phyloP scores from a whole-genome alignment of 768 basidiomycete genomes.

The Leccinum disarticulatum region DNA sequence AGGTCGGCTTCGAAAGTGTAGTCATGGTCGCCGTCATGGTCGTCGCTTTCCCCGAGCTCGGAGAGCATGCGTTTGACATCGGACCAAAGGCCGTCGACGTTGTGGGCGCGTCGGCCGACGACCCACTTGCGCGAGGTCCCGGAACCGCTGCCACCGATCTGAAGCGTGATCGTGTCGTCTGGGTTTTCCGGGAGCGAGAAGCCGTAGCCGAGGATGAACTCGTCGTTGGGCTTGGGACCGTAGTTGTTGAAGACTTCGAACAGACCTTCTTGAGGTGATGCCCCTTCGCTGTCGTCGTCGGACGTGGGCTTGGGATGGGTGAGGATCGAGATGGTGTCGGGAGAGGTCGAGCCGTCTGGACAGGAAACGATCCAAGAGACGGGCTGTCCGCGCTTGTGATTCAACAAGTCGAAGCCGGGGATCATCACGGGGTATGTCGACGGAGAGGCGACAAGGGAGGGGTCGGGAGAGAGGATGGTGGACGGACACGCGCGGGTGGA shows the following conservation, averaged over 20 bases:
- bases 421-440: slow-evolving; percentile 75
- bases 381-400: slow-evolving; percentile 77
- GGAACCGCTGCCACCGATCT: slow-evolving; percentile 59
- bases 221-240: slow-evolving; percentile 86
- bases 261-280: slow-evolving; percentile 34
- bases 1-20: slow-evolving; percentile 59
- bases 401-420: slow-evolving; percentile 84
- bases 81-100: slow-evolving; percentile 61
- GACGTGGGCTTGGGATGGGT: slow-evolving; percentile 35
- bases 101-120: slow-evolving; percentile 54
- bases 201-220: slow-evolving; percentile 89
- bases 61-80: slow-evolving; percentile 41
- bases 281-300: slow-evolving; percentile 13
- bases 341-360: slow-evolving; percentile 21
- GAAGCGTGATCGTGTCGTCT: slow-evolving; percentile 83
- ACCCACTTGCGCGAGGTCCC: slow-evolving; percentile 50
- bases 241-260: slow-evolving; percentile 80
- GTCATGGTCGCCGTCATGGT: not conserved
- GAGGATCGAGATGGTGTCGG: slow-evolving; percentile 59
- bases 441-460: slow-evolving; percentile 50
- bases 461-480: slow-evolving; percentile 59
- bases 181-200: slow-evolving; percentile 79
- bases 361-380: slow-evolving; percentile 77
- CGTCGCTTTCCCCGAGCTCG: slow-evolving; percentile 17
- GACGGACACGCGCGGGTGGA: slow-evolving; percentile 93